Base-by-base conservation (phyloP, 495 filamentous ascomycete species). In the Jackrogersella minutella region DNA sequence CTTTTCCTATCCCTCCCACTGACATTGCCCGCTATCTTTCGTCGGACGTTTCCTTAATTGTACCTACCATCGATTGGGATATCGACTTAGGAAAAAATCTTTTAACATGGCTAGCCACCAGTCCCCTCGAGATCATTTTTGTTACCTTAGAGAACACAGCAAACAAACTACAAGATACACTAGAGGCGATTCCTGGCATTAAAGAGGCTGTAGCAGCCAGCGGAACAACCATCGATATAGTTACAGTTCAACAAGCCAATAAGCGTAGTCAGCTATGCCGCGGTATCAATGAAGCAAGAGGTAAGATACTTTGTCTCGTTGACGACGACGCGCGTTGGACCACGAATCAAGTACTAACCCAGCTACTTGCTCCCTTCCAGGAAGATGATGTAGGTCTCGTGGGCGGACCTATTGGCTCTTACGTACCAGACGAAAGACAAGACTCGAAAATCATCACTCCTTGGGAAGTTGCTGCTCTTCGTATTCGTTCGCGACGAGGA, bases 351-450 rank as follows among this genome's bases (percentile, higher is more conserved):
- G 52, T 53, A 2, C 43, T 73, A 14, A 36, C 11, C 5, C 14
- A 68, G 17, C 37, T 69, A 1, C 52, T 73, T 16, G 68, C 68
- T 11, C 71, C 68, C 8, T 73, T 71, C n/a, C 46, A 71, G 16
- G 2, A 58, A 1, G 17, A 55, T 0, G 53, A 68, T 13, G 46
- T 68, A 5, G 64, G 47, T 3, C 52, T 71, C 0, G 61, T 69
- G 2, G 68, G 64, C 6, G 68, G 71, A 19, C 57, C 64, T 7
- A 66, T 73, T 8, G 53, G 57, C 1, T 71, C 68, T 0, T 54
- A 61, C 13, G 46, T 73, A 0, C 64, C 68, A 5, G 0, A 33
- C 4, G 44, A 71, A 3, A 41, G 71, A 10, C 53, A 62, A 17
- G 14, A 69, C 13, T 6, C 46, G 0, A 37, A 57, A 0, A 40